phyloP scores from a whole-genome alignment of 129 eudicot species.

The Tanacetum coccineum region DNA sequence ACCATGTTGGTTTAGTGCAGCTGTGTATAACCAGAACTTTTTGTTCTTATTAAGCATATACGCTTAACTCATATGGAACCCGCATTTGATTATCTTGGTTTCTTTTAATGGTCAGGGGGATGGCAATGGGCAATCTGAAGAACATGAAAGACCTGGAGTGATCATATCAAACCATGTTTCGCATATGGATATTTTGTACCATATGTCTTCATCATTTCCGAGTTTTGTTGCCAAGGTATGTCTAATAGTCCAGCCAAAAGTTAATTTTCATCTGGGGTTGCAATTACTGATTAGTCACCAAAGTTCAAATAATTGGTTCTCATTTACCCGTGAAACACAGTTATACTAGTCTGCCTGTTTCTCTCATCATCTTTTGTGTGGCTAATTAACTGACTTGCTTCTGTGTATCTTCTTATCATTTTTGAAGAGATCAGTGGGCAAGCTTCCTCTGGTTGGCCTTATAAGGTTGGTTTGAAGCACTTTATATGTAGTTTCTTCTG shows the following conservation, averaged over 20 bases:
- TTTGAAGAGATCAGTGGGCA: slow-evolving; percentile 96
- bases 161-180: slow-evolving; percentile 88
- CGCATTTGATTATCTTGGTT: slow-evolving; percentile 19
- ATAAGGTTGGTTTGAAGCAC: slow-evolving; percentile 70
- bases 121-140: slow-evolving; percentile 41
- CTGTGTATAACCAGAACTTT: too few relatives aligned
- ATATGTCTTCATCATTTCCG: slow-evolving; percentile 82
- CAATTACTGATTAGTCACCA: too few relatives aligned
- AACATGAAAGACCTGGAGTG: slow-evolving; percentile 74
- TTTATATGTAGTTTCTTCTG: background rate
- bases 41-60: background rate
- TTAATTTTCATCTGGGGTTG: background rate
- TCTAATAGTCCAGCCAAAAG: background rate
- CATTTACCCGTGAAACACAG: background rate
- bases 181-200: slow-evolving; percentile 83
- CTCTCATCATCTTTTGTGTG: background rate
- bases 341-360: background rate
- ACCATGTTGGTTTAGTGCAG: background rate
- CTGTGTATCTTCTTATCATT: slow-evolving; percentile 21
- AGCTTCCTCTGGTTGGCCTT: slow-evolving; percentile 96
- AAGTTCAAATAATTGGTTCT: background rate
- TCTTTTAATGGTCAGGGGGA: slow-evolving; percentile 37
- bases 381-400: slow-evolving; percentile 28
- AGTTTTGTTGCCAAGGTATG: slow-evolving; percentile 99
- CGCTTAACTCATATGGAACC: background rate